Percentiles rank a stretch among this genome's conserved stretches.
Evolutionary conservation across 2,329 filamentous ascomycete genomes (phyloP).

Genomic region (Alternaria viburni): DNA sequence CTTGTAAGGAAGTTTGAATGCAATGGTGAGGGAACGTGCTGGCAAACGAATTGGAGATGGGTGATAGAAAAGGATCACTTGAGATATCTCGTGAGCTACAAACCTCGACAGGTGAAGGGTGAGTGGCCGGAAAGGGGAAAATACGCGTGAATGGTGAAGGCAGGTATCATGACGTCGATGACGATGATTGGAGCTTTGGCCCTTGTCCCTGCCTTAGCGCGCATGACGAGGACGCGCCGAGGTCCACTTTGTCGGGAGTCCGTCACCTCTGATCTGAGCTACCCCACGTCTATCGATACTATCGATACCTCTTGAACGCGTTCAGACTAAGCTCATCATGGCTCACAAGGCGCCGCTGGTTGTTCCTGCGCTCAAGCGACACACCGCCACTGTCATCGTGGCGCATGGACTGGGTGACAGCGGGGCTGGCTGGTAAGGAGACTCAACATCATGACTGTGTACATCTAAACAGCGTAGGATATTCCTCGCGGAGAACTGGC

Average conservation of each 20-base stretch:
- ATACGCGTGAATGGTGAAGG: constrained; percentile 11
- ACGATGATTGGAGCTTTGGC: constrained; percentile 39
- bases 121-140: constrained; percentile 5
- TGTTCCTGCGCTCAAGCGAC: constrained; percentile 78
- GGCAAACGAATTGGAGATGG: not conserved
- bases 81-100: not conserved
- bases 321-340: constrained; percentile 25
- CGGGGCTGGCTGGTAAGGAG: constrained; percentile 72
- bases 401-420: constrained; percentile 87
- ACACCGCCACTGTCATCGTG: constrained; percentile 95
- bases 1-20: constrained; percentile 8
- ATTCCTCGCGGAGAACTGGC: constrained; percentile 85
- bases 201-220: constrained; percentile 33
- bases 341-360: constrained; percentile 62
- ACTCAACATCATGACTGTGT: not conserved
- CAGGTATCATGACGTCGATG: constrained; percentile 42
- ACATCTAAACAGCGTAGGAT: constrained; percentile 57
- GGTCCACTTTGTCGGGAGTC: constrained; percentile 18
- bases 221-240: constrained; percentile 17
- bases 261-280: constrained; percentile 8
- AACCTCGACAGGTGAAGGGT: constrained; percentile 2
- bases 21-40: not conserved
- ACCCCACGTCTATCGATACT: constrained; percentile 20
- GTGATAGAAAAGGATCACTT: not conserved
- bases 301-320: constrained; percentile 7